Evolutionary conservation across 208 protist species (phyloP), one percentile per base, ranked within the genome.

Genomic region (Leishmania aethiopica): DNA sequence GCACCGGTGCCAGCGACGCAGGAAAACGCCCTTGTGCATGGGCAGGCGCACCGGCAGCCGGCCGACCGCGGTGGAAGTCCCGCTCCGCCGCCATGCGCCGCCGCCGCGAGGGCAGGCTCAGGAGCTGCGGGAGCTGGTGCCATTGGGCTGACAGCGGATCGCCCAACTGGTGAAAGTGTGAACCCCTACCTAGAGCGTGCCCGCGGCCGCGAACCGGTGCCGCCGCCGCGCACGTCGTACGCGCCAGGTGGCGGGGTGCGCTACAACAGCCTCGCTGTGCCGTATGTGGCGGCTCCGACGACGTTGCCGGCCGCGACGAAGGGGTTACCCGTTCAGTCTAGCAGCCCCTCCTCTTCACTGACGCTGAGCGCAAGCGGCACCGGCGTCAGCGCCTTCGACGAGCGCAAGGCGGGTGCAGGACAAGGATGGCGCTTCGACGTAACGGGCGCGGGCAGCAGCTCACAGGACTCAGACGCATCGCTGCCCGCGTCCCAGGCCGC

Each of bases 161-260:
- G n/a, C 2, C 51, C n/a, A 32, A 42, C 8, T 13, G 10, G 37
- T 75, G 51, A 40, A 35, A 78, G 69, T 69, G 59, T 78, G 35
- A 84, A 81, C 67, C 78, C 79, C 32, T 81, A 87, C 53, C 47
- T 80, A 8, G 78, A 78, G 25, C 25, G 73, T 37, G 17, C 64
- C 59, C 10, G 72, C 80, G 60, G 75, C 77, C 67, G 77, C 42
- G 78, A 74, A 19, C 77, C 80, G 49, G 75, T 45, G 64, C 78
- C 62, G 64, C 74, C 64, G 73, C 62, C 86, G 3, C 78, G 81
- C n/a, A 80, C 78, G 17, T 83, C 79, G 37, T 85, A 85, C 78
- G 85, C 81, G 1, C 85, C 85, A 25, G 75, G 81, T 22, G 78
- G 83, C 10, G 83, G 83, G 2, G 74, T 83, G 10, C 83, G 74